Evolutionary conservation across 495 filamentous ascomycete species (phyloP), one percentile per base, ranked within the genome.

Genomic region (Apiosordaria backusii): DNA sequence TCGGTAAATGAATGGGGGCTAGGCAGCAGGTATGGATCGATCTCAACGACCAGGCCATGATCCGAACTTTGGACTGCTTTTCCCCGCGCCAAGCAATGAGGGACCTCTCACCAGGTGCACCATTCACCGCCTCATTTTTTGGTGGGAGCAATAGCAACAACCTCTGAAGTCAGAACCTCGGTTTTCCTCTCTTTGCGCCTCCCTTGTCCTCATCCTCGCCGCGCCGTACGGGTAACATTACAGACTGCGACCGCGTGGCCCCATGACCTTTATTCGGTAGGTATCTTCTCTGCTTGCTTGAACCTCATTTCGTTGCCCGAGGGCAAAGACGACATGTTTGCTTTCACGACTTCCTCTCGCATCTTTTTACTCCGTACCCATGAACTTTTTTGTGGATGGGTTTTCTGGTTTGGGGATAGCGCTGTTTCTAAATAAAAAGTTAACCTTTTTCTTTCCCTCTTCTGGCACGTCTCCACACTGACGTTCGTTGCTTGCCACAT

Each of bases 371-470:
- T n/a, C n/a, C n/a, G n/a, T n/a, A n/a, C n/a, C n/a, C n/a, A n/a
- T n/a, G n/a, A n/a, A n/a, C n/a, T 59, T 59, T 29, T 9, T 59
- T 27, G 57, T 53, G 29, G 45, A 16, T 50, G 60, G 57, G 50
- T 65, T 64, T 61, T 27, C 65, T 59, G 10, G 1, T 27, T 74
- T 35, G 6, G 63, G 70, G 9, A 21, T 72, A 70, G 68, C 13
- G 26, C 50, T 52, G 67, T 68, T 74, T 71, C 74, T 75, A 75
- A 74, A 72, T 68, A 73, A 73, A 60, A 72, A 71, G 54, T 67
- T 74, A 74, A 74, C 62, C 67, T 71, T 75, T 64, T 64, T 68
- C 62, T 60, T 57, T 59, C 65, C 27, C 62, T 59, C 50, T 59
- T 57, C 61, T 15, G 15, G 26, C 22, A 21, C 18, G 53, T 50